Conservation (phyloP, 192 early-diverging fungal genomes). For the Coemansia sp. region DNA sequence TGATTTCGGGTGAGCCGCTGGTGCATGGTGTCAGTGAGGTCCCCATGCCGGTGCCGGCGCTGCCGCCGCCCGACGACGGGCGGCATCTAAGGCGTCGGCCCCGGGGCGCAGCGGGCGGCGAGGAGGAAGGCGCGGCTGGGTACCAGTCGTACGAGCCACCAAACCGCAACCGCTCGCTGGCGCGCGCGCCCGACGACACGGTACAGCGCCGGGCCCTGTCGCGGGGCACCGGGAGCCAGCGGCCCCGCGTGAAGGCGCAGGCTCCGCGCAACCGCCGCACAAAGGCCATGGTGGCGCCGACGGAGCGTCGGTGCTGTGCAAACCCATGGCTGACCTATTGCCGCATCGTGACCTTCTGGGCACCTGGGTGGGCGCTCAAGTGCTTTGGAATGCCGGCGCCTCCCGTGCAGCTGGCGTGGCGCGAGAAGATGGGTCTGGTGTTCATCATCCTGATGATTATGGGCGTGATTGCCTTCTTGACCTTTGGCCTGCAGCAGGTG, state of each 20-base stretch:
- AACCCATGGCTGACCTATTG: constrained; percentile 53
- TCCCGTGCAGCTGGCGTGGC: constrained; percentile 71
- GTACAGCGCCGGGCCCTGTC: constrained; percentile 5
- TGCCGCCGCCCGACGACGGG: constrained; percentile 12
- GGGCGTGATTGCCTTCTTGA: constrained; percentile 71
- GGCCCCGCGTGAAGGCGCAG: constrained; percentile 18
- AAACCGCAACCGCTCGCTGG: constrained; percentile 58
- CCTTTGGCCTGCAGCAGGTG: constrained; percentile 72
- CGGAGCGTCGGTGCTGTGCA: constrained; percentile 30
- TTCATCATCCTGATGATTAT: constrained; percentile 71
- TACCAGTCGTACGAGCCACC: constrained; percentile 36
- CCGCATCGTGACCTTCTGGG: constrained; percentile 53
- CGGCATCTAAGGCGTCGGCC: constrained; percentile 16
- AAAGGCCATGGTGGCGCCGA: constrained; percentile 7
- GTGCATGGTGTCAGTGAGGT: constrained; percentile 36
- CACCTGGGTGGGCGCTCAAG: constrained; percentile 49
- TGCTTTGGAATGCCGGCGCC: constrained; percentile 55
- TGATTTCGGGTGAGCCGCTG: constrained; percentile 34
- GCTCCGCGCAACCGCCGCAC: constrained; percentile 31
- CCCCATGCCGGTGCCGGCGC: constrained; percentile 6
- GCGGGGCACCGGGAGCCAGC: constrained; percentile 13
- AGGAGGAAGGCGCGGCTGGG: constrained; percentile 14
- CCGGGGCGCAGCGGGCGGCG: constrained; percentile 3
- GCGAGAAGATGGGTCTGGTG: constrained; percentile 88
- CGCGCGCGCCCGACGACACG: constrained; percentile 61